Base-by-base conservation (phyloP, 1,284 basidiomycete species). In the Malassezia slooffiae region DNA sequence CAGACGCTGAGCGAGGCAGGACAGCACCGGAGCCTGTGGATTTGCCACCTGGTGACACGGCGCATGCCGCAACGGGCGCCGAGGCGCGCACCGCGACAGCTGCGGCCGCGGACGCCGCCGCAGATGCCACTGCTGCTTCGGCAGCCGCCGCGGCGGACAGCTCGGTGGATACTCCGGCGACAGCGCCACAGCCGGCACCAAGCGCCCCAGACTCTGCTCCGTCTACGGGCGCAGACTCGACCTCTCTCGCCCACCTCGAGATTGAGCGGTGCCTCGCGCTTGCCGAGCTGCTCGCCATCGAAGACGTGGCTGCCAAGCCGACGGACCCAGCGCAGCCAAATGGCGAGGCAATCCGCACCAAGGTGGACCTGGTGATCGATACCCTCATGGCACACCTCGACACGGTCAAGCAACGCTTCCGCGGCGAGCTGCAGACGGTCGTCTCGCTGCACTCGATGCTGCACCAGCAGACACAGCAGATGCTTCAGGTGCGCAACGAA, bases 331-430 rank as follows among this genome's bases (percentile, higher is more conserved):
- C 12, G 20, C 16, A 11, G 27, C 12, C 15, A 29, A 33, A 2
- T n/a, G 12, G 12, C 1, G 15, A 20, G 19, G 33, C 45, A 9
- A 23, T 43, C 2, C 40, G 33, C 10, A 23, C 13, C 12, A 19
- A 32, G 8, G 46, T 48, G 2, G 34, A 38, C 10, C 19, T 34
- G 15, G 40, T 42, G 5, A 15, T 48, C 4, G 23, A 41, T 12
- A 38, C 46, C 17, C 32, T 48, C 13, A 22, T 32, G 5, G 41
- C 36, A 15, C 46, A 48, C 30, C 31, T 48, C 8, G 46, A 48
- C 24, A 32, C 37, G 3, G 23, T 48, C 11, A 48, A 48, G 33
- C 15, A 27, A 3, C 39, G 42, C 19, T 47, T 41, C 17, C 21
- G 22, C 5, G 19, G 17, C 5, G 39, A 47, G 24, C 19, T 42